Evolutionary conservation across 1,284 basidiomycete species (phyloP), one percentile per base, ranked within the genome.

Genomic region (Limonomyces culmigenus): DNA sequence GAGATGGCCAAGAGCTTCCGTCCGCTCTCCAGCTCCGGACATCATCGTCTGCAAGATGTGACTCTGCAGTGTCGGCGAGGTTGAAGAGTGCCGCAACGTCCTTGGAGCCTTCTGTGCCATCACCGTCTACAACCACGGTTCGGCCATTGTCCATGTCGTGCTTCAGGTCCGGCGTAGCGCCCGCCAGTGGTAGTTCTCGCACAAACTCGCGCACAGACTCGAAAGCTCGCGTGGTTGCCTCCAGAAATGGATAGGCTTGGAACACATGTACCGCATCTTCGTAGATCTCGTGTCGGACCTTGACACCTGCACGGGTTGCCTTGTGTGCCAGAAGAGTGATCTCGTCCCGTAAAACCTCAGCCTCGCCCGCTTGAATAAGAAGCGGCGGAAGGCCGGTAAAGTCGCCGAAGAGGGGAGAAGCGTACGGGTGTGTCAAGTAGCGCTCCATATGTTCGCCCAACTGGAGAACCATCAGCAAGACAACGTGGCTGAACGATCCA

Each of bases 361-460:
- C 81, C 42, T 97, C 93, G 18, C 93, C 93, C 2, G 78, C 78
- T 55, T 97, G 92, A 31, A 98, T 84, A 16, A 97, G 67, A 48
- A 97, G 56, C 0, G 93, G 93, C 6, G 93, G 93, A 10, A 98
- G 59, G 5, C 79, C 83, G 19, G 65, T 63, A 47, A 95, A 77
- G 50, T 92, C 75, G 13, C 93, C 93, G 47, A 97, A 98, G n/a
- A 98, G 60, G 0, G 92, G 91, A 43, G 85, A 88, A 4, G 84
- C 93, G 50, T 98, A 98, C 3, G 93, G 93, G 53, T 98, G 92
- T 0, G 91, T 95, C 36, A 96, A 60, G 50, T 87, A 95, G 40
- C 71, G 63, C 48, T 81, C 71, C 48, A 91, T 76, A 25, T 78
- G 67, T 27, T 85, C 80, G 10, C 93, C 93, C n/a, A n/a, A n/a